Base-by-base conservation (phyloP, 345 rosid species). In the Crucihimalaya himalaica region DNA sequence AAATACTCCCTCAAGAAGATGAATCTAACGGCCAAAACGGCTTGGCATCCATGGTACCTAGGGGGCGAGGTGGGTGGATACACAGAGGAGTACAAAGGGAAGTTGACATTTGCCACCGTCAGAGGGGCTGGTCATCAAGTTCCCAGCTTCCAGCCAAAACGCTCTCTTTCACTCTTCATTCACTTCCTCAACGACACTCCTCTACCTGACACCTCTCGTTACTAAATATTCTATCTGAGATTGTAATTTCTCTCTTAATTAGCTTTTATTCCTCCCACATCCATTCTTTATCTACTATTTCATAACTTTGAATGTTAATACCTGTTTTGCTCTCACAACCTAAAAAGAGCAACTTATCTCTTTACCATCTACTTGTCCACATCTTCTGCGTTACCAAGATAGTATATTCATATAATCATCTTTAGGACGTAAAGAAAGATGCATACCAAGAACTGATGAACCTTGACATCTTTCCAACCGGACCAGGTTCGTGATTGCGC, bases 71-170 rank as follows among this genome's bases (percentile, higher is more conserved):
- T 87, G 50, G 97, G 97, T 53, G 98, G 97, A 20, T 88, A 85
- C 56, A 87, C 95, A 1, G 82, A 88, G 67, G 92, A 84, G 39
- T 94, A 89, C 78, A 56, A 84, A 75, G 91, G 79, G 47, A 88
- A 83, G 34, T 29, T 91, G 67, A 94, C 92, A 37, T 86, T 89
- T 68, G 87, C 90, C 0, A 91, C 93, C 3, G 93, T 91, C 12
- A 82, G 97, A 83, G 95, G 85, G 16, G 97, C 98, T 39, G 98
- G 98, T 18, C 98, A 91, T 75, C 84, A 88, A 73, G 96, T 91
- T 16, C 97, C 98, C 8, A 91, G 95, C 64, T 91, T 77, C 79
- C 95, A 91, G 74, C 98, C 98, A 2, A 59, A 72, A 43, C 80
- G 96, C 47, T 88, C 97, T 19, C 96, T 94, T 70, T 80, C 96